phyloP scores from a whole-genome alignment of 1,139 yeast genomes.

The Kluyveromyces sp. region DNA sequence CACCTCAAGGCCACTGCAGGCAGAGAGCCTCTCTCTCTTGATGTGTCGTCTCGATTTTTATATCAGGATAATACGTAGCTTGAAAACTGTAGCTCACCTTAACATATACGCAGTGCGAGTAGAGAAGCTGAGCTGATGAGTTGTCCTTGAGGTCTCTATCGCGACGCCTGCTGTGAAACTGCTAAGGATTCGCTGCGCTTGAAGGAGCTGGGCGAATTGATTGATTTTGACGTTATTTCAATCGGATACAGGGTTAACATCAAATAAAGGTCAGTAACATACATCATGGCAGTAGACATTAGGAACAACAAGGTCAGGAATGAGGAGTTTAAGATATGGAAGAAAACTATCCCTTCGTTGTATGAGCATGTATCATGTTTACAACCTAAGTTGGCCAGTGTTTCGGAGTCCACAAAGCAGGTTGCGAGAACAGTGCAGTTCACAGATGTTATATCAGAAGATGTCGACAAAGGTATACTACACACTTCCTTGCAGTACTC shows the following conservation, averaged over 20 bases:
- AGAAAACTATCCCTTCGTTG: slow-evolving; percentile 84
- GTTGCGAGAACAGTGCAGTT: slow-evolving; percentile 20
- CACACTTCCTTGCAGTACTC: slow-evolving; percentile 26
- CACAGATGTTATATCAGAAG: slow-evolving; percentile 25
- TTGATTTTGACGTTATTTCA: background rate
- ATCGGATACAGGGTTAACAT: background rate
- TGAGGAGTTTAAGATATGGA: slow-evolving; percentile 87
- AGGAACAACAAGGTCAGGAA: slow-evolving; percentile 36
- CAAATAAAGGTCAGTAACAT: background rate
- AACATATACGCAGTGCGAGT: too few relatives aligned
- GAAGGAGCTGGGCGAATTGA: background rate
- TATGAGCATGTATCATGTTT: slow-evolving; percentile 56
- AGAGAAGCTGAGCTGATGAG: too few relatives aligned
- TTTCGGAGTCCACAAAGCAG: slow-evolving; percentile 15
- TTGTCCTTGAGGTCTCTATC: too few relatives aligned
- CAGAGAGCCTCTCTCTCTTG: too few relatives aligned
- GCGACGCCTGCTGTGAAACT: too few relatives aligned
- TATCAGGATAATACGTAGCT: too few relatives aligned
- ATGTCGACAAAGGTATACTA: slow-evolving; percentile 22
- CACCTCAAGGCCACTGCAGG: too few relatives aligned
- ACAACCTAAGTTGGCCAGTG: slow-evolving; percentile 47
- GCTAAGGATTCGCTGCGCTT: background rate
- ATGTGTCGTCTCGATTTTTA: too few relatives aligned
- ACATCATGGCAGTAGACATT: slow-evolving; percentile 1
- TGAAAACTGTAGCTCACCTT: too few relatives aligned